Percentiles rank a stretch among this genome's conserved stretches.
Evolutionary conservation across 164 flowering plant species (phyloP).

Genomic region (Chloranthus sessilifolius): DNA sequence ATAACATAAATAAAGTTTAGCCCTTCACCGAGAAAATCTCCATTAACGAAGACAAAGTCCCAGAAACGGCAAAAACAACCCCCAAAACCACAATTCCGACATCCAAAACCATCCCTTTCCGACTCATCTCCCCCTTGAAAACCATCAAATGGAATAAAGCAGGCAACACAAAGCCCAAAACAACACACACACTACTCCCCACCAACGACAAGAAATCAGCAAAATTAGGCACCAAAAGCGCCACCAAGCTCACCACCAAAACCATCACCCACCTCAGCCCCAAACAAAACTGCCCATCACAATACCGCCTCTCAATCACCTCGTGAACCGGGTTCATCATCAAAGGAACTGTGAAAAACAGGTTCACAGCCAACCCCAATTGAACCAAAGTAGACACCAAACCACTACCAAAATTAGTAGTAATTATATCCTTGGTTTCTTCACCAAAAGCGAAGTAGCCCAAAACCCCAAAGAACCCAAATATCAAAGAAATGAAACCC

Average conservation of each 20-base stretch:
- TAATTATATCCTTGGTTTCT: constrained; percentile 71
- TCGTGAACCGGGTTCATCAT: constrained; percentile 98
- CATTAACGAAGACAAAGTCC: constrained; percentile 48
- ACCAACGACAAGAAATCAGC: constrained; percentile 87
- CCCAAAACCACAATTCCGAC: constrained; percentile 44
- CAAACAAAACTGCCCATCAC: constrained; percentile 42
- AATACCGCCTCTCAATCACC: constrained; percentile 63
- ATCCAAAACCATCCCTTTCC: constrained; percentile 31
- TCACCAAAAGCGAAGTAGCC: constrained; percentile 88
- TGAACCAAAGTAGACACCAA: constrained; percentile 58
- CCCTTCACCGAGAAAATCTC: constrained; percentile 35
- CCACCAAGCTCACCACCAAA: constrained; percentile 60
- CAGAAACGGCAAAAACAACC: constrained; percentile 41
- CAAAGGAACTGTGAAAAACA: constrained; percentile 75
- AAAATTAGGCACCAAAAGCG: constrained; percentile 75
- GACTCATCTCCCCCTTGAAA: constrained; percentile 49
- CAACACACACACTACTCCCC: constrained; percentile 64
- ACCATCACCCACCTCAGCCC: constrained; percentile 77
- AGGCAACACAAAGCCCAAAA: constrained; percentile 78
- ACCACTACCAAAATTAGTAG: constrained; percentile 66
- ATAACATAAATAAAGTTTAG: too few species aligned
- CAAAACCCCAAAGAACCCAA: constrained; percentile 62
- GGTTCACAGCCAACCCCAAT: constrained; percentile 64
- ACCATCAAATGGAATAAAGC: constrained; percentile 65
- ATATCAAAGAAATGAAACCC: constrained; percentile 54